These are phyloP conservation scores for Epichloe sp. DNA, from an alignment of 2,329 filamentous ascomycete species.

Conservation along the genomic window DNA sequence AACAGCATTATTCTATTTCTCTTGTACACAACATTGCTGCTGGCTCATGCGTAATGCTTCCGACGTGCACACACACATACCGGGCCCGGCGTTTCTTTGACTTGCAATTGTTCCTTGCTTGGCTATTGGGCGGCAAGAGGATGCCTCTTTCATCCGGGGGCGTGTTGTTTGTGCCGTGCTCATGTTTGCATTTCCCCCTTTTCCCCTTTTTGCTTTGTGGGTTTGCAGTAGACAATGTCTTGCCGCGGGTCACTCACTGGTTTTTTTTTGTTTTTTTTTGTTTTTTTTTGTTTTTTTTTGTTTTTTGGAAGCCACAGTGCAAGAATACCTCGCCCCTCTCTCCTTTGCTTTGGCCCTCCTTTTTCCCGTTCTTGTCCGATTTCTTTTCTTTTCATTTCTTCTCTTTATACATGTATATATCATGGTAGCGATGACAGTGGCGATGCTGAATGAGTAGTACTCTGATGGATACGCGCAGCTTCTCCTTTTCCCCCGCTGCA, in stretches of 20 bases:
- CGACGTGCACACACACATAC: background rate
- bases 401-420: background rate
- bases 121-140: background rate
- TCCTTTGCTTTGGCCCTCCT: no score
- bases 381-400: background rate
- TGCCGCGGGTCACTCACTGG: background rate
- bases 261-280: background rate
- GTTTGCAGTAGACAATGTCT: no score
- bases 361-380: background rate
- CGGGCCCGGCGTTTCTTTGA: background rate
- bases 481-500: no score
- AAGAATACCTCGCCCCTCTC: background rate
- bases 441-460: no score
- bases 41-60: background rate
- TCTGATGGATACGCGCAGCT: no score
- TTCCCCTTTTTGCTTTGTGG: background rate
- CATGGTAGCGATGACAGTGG: no score
- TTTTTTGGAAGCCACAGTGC: background rate
- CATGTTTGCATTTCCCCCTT: background rate
- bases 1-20: background rate
- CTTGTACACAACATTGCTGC: background rate
- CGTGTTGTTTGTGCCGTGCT: background rate
- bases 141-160: background rate
- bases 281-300: background rate
- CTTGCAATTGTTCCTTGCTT: background rate